These are phyloP conservation scores for Monosporascus sp. DNA, from an alignment of 2,329 filamentous ascomycete species.

Conservation along the genomic window DNA sequence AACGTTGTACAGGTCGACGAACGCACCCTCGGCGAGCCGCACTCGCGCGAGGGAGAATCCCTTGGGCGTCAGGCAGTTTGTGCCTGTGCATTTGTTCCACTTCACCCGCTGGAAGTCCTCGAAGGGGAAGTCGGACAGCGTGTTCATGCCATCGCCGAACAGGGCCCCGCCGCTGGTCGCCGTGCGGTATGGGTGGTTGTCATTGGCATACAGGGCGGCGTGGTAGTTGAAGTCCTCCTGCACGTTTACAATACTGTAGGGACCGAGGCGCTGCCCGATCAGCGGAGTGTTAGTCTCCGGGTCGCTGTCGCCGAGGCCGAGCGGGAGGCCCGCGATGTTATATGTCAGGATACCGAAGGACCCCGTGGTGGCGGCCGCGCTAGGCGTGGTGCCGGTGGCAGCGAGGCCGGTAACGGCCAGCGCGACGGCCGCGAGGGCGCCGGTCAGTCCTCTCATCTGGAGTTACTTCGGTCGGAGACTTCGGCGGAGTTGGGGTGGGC, in stretches of 20 bases:
- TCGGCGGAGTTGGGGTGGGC: too few species aligned
- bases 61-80: constrained; percentile 63
- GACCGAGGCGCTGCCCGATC: neutral
- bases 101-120: constrained; percentile 50
- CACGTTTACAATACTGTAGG: neutral
- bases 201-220: constrained; percentile 54
- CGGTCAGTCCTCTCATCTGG: too few species aligned
- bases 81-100: constrained; percentile 53
- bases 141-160: constrained; percentile 60
- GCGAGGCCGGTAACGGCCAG: too few species aligned
- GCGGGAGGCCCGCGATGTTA: too few species aligned
- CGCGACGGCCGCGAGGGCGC: too few species aligned
- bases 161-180: constrained; percentile 59
- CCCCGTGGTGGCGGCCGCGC: too few species aligned
- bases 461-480: too few species aligned
- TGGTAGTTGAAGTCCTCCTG: constrained; percentile 61
- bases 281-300: too few species aligned
- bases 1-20: constrained; percentile 60
- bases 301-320: too few species aligned
- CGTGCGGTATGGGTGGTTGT: constrained; percentile 55
- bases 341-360: too few species aligned
- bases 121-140: constrained; percentile 54
- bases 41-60: constrained; percentile 64
- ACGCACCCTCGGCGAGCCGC: constrained; percentile 46
- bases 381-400: too few species aligned